Base-by-base conservation (phyloP, 768 basidiomycete species). In the Mrakia gelida region DNA sequence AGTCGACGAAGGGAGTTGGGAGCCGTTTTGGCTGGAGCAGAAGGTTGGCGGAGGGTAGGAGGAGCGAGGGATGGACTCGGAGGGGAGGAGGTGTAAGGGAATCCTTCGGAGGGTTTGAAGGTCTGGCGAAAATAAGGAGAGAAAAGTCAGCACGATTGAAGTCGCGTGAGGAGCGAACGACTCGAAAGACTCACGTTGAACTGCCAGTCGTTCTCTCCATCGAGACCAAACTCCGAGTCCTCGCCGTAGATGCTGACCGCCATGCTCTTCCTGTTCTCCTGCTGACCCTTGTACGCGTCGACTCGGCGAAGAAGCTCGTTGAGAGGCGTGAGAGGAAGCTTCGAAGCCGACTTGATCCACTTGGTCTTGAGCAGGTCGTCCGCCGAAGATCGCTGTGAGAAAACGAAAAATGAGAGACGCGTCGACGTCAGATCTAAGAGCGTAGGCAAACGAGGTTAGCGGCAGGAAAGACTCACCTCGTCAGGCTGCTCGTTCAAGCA, bases 311-410 rank as follows among this genome's bases (percentile, higher is more conserved):
- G 88, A 45, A 98, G 87, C 75, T 98, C 97, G 80, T 90, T 91
- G 26, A 98, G 86, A 26, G 89, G 85, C 0, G 90, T 86, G 21
- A 94, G 85, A 1, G 89, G 87, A 1, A 88, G 85, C 86, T 91
- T 95, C 11, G 89, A 85, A 8, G 89, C 84, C 11, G 88, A 87
- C 82, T 92, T 94, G 80, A 98, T 94, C 94, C 96, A 98, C 82
- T 92, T 95, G 30, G 82, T 80, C 41, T 92, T 95, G 4, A 87
- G 82, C 3, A 99, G 87, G 80, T 98, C 95, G 77, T 98, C 97
- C 18, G 97, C 94, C 3, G 91, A 88, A 23, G 92, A 86, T 70
- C 97, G 91, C 94, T 98, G 81, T 7, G 80, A 49, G 16, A 67
- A 18, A 13, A 75, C 26, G 28, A 11, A 34, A 38, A 63, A 62